Conservation (phyloP, 2,329 filamentous ascomycete species). For the Cordyceps tenuipes region DNA sequence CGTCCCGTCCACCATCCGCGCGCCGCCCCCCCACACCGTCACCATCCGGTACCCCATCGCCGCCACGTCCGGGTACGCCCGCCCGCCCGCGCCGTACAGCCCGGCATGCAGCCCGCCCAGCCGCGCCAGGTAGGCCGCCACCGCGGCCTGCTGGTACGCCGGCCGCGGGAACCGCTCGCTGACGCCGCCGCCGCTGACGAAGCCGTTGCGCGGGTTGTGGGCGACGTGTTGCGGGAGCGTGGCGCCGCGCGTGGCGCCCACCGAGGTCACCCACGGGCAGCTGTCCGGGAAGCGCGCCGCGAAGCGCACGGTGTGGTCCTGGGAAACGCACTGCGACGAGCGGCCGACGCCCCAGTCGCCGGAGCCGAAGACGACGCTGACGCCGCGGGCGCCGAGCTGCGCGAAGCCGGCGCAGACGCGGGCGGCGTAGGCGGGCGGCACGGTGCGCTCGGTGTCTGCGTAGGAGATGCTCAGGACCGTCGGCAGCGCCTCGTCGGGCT, state of each 20-base stretch:
- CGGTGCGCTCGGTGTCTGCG: constrained; percentile 8
- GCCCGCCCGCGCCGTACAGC: neutral
- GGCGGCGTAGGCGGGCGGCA: constrained; percentile 4
- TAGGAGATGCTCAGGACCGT: constrained; percentile 6
- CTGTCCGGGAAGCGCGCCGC: constrained; percentile 16
- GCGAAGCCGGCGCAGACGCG: constrained; percentile 8
- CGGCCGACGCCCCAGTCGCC: constrained; percentile 8
- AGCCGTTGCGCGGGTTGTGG: constrained; percentile 35
- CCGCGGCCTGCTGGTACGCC: constrained; percentile 34
- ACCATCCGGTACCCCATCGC: constrained; percentile 36
- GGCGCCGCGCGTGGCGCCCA: constrained; percentile 42
- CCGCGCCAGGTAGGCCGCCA: constrained; percentile 29
- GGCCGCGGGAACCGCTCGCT: constrained; percentile 31
- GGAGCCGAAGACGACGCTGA: constrained; percentile 6
- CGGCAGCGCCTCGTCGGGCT: neutral
- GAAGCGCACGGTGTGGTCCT: no score
- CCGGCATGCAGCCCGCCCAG: neutral
- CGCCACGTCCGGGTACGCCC: constrained; percentile 43
- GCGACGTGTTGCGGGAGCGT: constrained; percentile 27
- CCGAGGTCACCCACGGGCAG: constrained; percentile 48
- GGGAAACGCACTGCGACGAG: no score
- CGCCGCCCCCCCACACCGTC: constrained; percentile 20
- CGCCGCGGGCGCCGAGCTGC: constrained; percentile 9
- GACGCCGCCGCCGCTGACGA: constrained; percentile 41
- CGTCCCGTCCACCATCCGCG: constrained; percentile 25